These are phyloP conservation scores for Chaetomiaceae sp. DNA, from an alignment of 2,329 filamentous ascomycete genomes.

Conservation along the genomic window DNA sequence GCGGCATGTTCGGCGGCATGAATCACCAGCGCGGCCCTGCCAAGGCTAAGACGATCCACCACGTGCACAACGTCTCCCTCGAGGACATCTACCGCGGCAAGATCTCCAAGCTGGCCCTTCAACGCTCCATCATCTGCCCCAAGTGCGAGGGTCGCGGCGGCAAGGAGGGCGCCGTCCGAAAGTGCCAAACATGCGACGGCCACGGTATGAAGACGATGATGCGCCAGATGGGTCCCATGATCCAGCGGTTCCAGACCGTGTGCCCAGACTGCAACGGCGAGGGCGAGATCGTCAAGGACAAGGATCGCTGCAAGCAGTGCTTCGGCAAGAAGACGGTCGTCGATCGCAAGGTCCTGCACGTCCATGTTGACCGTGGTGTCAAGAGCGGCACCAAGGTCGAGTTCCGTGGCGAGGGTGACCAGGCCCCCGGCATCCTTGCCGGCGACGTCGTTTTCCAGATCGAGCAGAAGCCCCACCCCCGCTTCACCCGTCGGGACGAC, in stretches of 20 bases:
- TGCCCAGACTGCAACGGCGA: slow-evolving; percentile 98
- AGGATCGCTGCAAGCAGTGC: slow-evolving; percentile 96
- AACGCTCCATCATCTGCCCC: slow-evolving; percentile 94
- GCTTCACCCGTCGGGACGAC: slow-evolving; percentile 94
- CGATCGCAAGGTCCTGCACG: slow-evolving; percentile 96
- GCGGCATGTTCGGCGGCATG: slow-evolving; percentile 73
- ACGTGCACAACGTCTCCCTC: slow-evolving; percentile 96
- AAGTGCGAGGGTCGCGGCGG: slow-evolving; percentile 92
- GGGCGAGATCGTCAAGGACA: slow-evolving; percentile 92
- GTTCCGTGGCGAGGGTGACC: slow-evolving; percentile 94
- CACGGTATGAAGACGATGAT: slow-evolving; percentile 99
- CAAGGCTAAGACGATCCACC: slow-evolving; percentile 92
- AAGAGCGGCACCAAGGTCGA: slow-evolving; percentile 93
- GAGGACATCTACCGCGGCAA: slow-evolving; percentile 99
- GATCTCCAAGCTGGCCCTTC: slow-evolving; percentile 92
- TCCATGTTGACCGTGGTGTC: slow-evolving; percentile 94
- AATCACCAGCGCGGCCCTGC: slow-evolving; percentile 75
- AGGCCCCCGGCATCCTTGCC: slow-evolving; percentile 85
- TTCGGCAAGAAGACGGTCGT: slow-evolving; percentile 96
- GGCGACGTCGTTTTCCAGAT: slow-evolving; percentile 99
- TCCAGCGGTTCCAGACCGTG: slow-evolving; percentile 98
- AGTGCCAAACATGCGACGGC: slow-evolving; percentile 85
- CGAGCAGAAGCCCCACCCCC: slow-evolving; percentile 94
- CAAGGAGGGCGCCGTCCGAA: slow-evolving; percentile 96
- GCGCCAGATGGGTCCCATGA: slow-evolving; percentile 99